These are phyloP conservation scores for Phanerodontia chrysosporium DNA, from an alignment of 768 basidiomycete genomes.

Conservation along the genomic window DNA sequence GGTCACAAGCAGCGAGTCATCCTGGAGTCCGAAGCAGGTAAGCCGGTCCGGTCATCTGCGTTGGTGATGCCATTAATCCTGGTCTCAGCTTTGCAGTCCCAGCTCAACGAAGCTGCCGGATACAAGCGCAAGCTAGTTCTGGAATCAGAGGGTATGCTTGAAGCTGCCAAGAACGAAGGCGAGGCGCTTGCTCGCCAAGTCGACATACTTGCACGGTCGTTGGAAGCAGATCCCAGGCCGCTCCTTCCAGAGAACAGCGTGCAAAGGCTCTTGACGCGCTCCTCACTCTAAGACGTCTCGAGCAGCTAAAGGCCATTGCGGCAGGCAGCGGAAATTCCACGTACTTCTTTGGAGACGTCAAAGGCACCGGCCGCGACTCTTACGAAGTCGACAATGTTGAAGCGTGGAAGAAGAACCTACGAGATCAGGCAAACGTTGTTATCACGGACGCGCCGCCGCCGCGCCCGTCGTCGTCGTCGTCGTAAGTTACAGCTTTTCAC, in stretches of 20 bases:
- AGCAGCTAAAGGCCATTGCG: constrained; percentile 52
- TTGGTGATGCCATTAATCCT: too few relatives aligned
- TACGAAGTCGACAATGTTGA: constrained; percentile 10
- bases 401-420: background rate
- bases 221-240: constrained; percentile 29
- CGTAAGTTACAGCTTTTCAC: too few relatives aligned
- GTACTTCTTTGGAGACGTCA: constrained; percentile 40
- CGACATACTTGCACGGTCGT: constrained; percentile 38
- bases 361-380: background rate
- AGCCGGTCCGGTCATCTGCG: background rate
- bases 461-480: too few relatives aligned
- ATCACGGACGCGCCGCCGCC: too few relatives aligned
- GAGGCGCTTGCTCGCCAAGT: constrained; percentile 47
- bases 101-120: constrained; percentile 53
- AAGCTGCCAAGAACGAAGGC: constrained; percentile 43
- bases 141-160: constrained; percentile 46
- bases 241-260: constrained; percentile 31
- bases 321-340: constrained; percentile 46
- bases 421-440: too few relatives aligned
- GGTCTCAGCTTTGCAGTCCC: constrained; percentile 35
- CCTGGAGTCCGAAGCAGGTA: constrained; percentile 51
- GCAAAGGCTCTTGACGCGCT: constrained; percentile 38
- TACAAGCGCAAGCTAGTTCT: constrained; percentile 45
- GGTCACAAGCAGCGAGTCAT: constrained; percentile 54
- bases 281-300: constrained; percentile 45